phyloP scores from a whole-genome alignment of 164 flowering plant species.

The Sextonia rubra region DNA sequence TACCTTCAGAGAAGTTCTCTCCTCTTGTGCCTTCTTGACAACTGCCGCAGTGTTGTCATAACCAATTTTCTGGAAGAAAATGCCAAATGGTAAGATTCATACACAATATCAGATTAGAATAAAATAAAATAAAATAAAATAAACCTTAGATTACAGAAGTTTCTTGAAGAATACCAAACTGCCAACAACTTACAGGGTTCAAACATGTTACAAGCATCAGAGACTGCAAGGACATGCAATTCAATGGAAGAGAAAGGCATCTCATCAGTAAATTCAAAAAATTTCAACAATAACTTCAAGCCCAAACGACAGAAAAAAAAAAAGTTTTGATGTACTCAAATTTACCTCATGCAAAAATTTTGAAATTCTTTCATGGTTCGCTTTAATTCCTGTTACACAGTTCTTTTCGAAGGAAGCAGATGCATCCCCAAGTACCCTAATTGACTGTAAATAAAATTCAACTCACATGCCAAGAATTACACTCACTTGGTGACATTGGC shows the following conservation, averaged over 20 bases:
- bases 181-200: slow-evolving; percentile 76
- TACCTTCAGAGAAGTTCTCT: slow-evolving; percentile 87
- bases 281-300: not conserved
- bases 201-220: slow-evolving; percentile 95
- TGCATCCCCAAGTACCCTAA: slow-evolving; percentile 93
- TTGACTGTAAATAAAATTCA: slow-evolving; percentile 46
- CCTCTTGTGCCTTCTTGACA: slow-evolving; percentile 98
- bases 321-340: slow-evolving; percentile 1
- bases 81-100: not conserved
- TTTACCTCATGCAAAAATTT: slow-evolving; percentile 90
- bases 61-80: slow-evolving; percentile 74
- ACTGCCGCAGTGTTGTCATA: slow-evolving; percentile 98
- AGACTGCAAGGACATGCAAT: slow-evolving; percentile 57
- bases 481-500: not conserved
- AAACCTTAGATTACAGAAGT: not conserved
- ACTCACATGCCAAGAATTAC: not conserved
- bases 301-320: not conserved
- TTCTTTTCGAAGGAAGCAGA: slow-evolving; percentile 96
- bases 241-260: slow-evolving; percentile 3
- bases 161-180: not conserved
- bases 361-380: slow-evolving; percentile 79
- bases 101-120: not conserved
- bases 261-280: slow-evolving; percentile 12
- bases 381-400: slow-evolving; percentile 91
- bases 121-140: not conserved